phyloP scores from a whole-genome alignment of 1,284 basidiomycete genomes.

The Afroboletus lepidellus region DNA sequence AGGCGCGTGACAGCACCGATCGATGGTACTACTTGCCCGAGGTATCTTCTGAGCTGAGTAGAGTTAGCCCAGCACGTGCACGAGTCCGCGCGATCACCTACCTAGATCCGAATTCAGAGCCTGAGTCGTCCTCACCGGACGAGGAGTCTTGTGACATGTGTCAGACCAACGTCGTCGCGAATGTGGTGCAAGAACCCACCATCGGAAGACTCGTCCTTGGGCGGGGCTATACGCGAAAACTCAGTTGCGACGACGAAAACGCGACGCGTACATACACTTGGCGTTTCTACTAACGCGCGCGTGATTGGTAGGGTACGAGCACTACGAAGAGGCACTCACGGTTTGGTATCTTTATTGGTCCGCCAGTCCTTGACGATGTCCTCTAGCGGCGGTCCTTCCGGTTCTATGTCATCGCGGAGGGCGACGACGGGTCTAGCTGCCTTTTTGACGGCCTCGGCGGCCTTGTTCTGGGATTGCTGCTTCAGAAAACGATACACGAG shows the following conservation, averaged over 20 bases:
- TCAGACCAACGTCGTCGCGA: not conserved
- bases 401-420: conserved; percentile 50
- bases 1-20: not conserved
- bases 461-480: conserved; percentile 60
- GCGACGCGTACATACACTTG: conserved; percentile 32
- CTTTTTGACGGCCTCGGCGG: conserved; percentile 62
- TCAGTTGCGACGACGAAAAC: conserved; percentile 14
- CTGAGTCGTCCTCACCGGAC: conserved; percentile 29
- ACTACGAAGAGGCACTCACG: too few species aligned
- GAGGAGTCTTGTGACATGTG: conserved; percentile 27
- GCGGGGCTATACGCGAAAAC: conserved; percentile 18
- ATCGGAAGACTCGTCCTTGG: conserved; percentile 27
- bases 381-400: conserved; percentile 55
- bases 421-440: conserved; percentile 59
- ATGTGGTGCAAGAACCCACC: conserved; percentile 10
- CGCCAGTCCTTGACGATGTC: conserved; percentile 66
- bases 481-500: conserved; percentile 71
- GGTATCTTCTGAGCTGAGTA: conserved; percentile 32
- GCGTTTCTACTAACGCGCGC: conserved; percentile 19
- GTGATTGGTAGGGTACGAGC: conserved; percentile 9
- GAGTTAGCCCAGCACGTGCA: conserved; percentile 10
- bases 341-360: conserved; percentile 28
- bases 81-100: conserved; percentile 16
- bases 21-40: conserved; percentile 18
- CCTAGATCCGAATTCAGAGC: conserved; percentile 24